These are phyloP conservation scores for Anisogramma anomala DNA, from an alignment of 2,329 filamentous ascomycete genomes.

Conservation along the genomic window DNA sequence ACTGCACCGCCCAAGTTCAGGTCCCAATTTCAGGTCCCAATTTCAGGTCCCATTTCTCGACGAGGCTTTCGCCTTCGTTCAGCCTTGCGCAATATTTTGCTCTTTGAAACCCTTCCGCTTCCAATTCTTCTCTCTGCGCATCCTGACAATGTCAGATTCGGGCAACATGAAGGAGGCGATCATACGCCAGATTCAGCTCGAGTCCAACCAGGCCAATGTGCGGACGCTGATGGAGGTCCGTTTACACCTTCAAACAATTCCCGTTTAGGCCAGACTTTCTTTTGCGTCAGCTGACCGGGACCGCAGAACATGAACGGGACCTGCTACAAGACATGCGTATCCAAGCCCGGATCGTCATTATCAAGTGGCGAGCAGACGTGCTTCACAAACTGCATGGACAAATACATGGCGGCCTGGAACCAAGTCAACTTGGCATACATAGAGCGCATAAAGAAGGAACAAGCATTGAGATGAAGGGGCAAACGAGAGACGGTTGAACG, in stretches of 20 bases:
- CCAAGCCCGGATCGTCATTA: constrained; percentile 55
- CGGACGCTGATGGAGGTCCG: constrained; percentile 58
- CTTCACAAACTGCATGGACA: constrained; percentile 69
- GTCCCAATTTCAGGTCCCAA: too few species aligned
- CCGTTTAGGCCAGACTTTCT: not conserved
- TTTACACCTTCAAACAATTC: constrained; percentile 6
- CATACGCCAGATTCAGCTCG: constrained; percentile 51
- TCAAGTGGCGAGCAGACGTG: constrained; percentile 59
- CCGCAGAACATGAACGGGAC: constrained; percentile 65
- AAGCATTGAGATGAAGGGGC: constrained; percentile 19
- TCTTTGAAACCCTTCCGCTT: not conserved
- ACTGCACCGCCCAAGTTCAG: too few species aligned
- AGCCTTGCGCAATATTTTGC: not conserved
- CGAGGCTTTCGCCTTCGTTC: too few species aligned
- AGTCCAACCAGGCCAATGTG: constrained; percentile 57
- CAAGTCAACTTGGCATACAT: constrained; percentile 59
- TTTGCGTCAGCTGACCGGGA: constrained; percentile 6
- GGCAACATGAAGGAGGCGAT: constrained; percentile 48
- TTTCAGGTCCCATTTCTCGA: too few species aligned
- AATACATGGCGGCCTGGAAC: constrained; percentile 76
- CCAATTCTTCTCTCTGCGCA: not conserved
- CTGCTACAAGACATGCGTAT: constrained; percentile 69
- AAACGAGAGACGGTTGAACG: constrained; percentile 10
- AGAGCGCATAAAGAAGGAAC: constrained; percentile 48
- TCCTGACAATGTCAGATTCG: constrained; percentile 40